Conservation (phyloP, 2,329 filamentous ascomycete species). For the Fusarium acutatum region DNA sequence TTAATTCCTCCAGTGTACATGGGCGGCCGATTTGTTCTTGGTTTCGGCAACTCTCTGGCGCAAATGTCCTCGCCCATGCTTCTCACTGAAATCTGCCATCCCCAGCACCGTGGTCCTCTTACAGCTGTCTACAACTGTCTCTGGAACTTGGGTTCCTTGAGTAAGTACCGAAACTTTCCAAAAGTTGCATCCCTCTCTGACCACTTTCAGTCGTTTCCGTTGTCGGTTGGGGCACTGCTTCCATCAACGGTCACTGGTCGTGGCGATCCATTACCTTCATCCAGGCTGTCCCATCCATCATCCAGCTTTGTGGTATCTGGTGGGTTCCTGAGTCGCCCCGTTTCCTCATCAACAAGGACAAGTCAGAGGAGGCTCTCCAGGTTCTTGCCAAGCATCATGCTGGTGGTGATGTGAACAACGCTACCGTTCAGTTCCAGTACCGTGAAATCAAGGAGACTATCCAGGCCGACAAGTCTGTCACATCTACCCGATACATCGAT, state of each 20-base stretch:
- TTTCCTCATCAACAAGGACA: conserved; percentile 71
- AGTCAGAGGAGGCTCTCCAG: conserved; percentile 67
- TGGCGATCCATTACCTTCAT: conserved; percentile 74
- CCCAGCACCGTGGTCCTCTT: conserved; percentile 71
- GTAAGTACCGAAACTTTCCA: conserved; percentile 26
- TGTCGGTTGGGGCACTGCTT: conserved; percentile 70
- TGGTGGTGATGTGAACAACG: conserved; percentile 65
- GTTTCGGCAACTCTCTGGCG: conserved; percentile 72
- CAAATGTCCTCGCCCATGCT: conserved; percentile 72
- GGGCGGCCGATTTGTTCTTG: conserved; percentile 54
- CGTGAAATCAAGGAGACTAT: conserved; percentile 73
- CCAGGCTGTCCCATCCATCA: conserved; percentile 67
- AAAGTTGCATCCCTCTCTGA: not conserved
- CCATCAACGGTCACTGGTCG: conserved; percentile 68
- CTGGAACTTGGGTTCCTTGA: conserved; percentile 68
- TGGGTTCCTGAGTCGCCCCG: conserved; percentile 74
- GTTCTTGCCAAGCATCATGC: conserved; percentile 72
- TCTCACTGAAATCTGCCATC: conserved; percentile 72
- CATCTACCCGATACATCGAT: conserved; percentile 64
- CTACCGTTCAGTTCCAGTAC: conserved; percentile 72
- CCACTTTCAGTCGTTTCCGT: conserved; percentile 59
- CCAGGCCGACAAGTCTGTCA: conserved; percentile 61
- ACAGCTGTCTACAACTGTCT: conserved; percentile 74
- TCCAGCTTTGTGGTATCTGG: conserved; percentile 73
- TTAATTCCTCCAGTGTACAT: conserved; percentile 46